These are phyloP conservation scores for Botryotinia convoluta DNA, from an alignment of 2,329 filamentous ascomycete genomes.

Conservation along the genomic window DNA sequence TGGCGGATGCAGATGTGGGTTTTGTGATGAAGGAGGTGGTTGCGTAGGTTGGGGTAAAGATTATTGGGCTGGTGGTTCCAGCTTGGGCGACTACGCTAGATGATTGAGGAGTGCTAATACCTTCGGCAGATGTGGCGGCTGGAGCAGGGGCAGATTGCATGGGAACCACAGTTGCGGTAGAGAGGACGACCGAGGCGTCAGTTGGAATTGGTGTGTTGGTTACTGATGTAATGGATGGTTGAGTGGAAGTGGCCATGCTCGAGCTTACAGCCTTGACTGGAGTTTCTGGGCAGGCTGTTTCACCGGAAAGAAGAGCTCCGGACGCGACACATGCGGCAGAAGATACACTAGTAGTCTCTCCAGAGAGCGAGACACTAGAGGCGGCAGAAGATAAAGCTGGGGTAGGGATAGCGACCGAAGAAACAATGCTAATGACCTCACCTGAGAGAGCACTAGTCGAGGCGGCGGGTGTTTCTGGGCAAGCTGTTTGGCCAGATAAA, in stretches of 20 bases:
- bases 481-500: neutral
- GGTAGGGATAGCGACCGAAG: neutral
- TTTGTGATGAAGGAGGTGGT: slow-evolving; percentile 9
- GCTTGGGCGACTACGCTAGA: neutral
- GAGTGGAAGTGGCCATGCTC: neutral
- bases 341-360: neutral
- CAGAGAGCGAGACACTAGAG: too few species aligned
- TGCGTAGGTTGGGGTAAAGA: neutral
- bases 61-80: neutral
- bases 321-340: neutral
- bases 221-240: neutral
- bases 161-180: neutral
- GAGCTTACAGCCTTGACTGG: neutral
- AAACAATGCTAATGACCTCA: neutral
- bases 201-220: neutral
- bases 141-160: neutral
- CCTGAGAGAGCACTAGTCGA: neutral
- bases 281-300: neutral
- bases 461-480: neutral
- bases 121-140: neutral
- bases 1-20: neutral
- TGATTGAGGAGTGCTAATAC: neutral
- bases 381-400: neutral
- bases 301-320: neutral
- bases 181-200: neutral